Evolutionary conservation across 1,139 yeast species (phyloP).

Genomic region (Zygosaccharomyces pseudobailii): DNA sequence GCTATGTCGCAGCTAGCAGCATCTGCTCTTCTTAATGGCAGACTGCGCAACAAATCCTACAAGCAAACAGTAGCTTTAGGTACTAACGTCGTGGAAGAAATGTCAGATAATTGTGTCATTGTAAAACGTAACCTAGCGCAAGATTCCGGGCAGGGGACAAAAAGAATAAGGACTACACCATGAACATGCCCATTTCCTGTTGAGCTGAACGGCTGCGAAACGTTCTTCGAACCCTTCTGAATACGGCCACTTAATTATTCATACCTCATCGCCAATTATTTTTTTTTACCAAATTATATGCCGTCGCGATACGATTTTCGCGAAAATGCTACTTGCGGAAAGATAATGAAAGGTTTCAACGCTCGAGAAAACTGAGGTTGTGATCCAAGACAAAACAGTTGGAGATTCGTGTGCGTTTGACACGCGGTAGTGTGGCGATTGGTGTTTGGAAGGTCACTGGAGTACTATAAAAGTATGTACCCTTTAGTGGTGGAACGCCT

Average conservation of each 20-base stretch:
- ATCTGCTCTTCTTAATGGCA: conserved; percentile 62
- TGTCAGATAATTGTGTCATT: conserved; percentile 12
- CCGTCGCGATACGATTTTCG: conserved; percentile 1
- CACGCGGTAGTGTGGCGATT: conserved; percentile 1
- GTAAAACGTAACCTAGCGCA: conserved; percentile 15
- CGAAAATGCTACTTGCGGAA: conserved; percentile 3
- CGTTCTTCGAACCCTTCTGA: background rate
- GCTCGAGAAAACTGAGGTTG: conserved; percentile 1
- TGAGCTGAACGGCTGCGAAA: background rate
- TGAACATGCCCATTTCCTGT: background rate
- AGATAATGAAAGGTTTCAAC: conserved; percentile 3
- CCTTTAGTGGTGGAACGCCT: background rate
- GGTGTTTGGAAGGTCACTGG: background rate
- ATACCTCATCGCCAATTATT: conserved; percentile 3
- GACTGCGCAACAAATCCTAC: conserved; percentile 63
- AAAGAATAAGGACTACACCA: conserved; percentile 3
- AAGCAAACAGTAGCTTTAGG: conserved; percentile 60
- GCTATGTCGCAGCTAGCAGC: conserved; percentile 59
- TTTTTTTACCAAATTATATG: conserved; percentile 1
- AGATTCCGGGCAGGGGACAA: conserved; percentile 33
- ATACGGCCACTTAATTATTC: conserved; percentile 1
- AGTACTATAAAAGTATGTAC: background rate
- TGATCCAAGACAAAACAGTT: conserved; percentile 2
- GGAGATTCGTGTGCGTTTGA: background rate
- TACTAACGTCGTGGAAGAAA: conserved; percentile 6